Base-by-base conservation (phyloP, 768 basidiomycete genomes). In the Auricularia auricula-judae region DNA sequence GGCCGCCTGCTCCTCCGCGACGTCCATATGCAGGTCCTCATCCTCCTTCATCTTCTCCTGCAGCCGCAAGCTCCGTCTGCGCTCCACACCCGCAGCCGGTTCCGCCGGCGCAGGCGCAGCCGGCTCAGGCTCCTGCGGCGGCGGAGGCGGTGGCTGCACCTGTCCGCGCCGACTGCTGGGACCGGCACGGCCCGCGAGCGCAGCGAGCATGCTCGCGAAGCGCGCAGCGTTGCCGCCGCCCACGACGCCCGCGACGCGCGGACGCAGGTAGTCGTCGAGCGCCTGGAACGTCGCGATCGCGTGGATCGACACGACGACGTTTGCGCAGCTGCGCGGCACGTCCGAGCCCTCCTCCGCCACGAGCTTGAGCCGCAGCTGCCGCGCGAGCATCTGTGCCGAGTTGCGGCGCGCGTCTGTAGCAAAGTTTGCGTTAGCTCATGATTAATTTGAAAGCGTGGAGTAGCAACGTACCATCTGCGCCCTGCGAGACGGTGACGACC, bases 211-310 rank as follows among this genome's bases (percentile, higher is more conserved):
- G 60, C 87, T 88, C 10, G 90, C 88, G 34, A 96, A 76, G 14
- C 93, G 83, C 53, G 73, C 69, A 18, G 63, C 63, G 18, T 85
- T 85, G 18, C 62, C 51, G 36, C 73, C 67, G 36, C 82, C 78
- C 29, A 89, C 72, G 39, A 39, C 8, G 0, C 91, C 91, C 4
- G 92, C 80, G 36, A 97, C 87, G 3, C 93, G 84, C 33, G 96
- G 96, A 1, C 93, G 88, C 12, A 98, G 83, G 73, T 98, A 99
- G 73, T 97, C 95, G 71, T 97, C 92, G 36, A 98, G 81, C 1
- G 96, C 94, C 73, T 97, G 93, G 82, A 98, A 93, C 1, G 94
- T 98, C 1, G 97, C 96, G 67, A 98, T 97, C 4, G 95, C 96
- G 72, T 98, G 96, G 66, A 98, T 98, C 5, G 95, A 98, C 23